Percentiles rank a stretch among this genome's conserved stretches.
phyloP scores from a whole-genome alignment of 805 yeast species.

The Wickerhamiella lipophila region DNA sequence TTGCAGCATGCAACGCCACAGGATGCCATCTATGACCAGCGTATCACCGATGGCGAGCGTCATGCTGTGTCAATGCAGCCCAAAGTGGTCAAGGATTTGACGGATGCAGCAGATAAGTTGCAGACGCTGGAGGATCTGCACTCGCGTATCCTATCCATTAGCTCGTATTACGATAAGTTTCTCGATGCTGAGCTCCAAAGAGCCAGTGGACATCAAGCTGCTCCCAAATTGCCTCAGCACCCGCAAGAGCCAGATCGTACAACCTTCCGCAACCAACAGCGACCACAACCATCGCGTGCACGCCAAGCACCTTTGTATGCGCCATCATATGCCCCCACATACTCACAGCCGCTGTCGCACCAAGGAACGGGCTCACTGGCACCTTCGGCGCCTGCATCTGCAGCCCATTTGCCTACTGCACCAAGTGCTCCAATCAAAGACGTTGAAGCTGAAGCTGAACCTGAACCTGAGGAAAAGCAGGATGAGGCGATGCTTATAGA shows the following conservation, averaged over 20 bases:
- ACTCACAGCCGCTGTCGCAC: constrained; percentile 6
- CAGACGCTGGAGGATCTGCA: constrained; percentile 21
- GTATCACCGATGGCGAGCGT: constrained; percentile 16
- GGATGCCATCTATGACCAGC: constrained; percentile 19
- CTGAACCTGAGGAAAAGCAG: constrained; percentile 8
- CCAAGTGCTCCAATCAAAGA: constrained; percentile 7
- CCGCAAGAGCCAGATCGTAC: no score
- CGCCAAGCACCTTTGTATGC: constrained; percentile 8
- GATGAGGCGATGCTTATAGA: constrained; percentile 16
- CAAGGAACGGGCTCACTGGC: constrained; percentile 2
- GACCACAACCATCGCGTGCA: not conserved
- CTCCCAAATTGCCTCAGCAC: no score
- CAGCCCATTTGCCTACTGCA: not conserved
- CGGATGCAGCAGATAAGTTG: constrained; percentile 18
- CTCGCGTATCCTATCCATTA: constrained; percentile 20
- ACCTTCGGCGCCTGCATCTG: constrained; percentile 11
- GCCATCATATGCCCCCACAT: constrained; percentile 7
- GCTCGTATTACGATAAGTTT: constrained; percentile 20
- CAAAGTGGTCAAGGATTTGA: constrained; percentile 18
- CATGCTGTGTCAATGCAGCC: constrained; percentile 20
- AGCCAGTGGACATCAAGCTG: not conserved
- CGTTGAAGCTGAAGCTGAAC: constrained; percentile 9
- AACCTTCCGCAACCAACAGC: not conserved
- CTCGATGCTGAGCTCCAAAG: constrained; percentile 21
- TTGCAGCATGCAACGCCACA: constrained; percentile 18